Conservation (phyloP, 2,329 filamentous ascomycete genomes). For the Hysterium pulicare region DNA sequence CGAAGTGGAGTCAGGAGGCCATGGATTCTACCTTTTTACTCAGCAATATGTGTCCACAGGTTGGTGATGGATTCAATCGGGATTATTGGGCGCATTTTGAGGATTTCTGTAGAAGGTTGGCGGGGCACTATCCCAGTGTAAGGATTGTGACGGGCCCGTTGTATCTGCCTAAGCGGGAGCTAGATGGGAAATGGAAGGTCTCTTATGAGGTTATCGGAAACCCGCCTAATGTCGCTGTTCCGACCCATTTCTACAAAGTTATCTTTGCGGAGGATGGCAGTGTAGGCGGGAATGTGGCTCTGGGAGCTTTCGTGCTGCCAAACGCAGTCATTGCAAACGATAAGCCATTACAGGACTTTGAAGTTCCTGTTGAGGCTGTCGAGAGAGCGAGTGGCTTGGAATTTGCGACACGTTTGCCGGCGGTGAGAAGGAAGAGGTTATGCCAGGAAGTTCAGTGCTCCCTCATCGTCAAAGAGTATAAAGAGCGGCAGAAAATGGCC, state of each 20-base stretch:
- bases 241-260: conserved; percentile 99
- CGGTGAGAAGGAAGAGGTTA: conserved; percentile 69
- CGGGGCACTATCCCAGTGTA: conserved; percentile 76
- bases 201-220: conserved; percentile 92
- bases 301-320: conserved; percentile 92
- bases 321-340: conserved; percentile 85
- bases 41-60: conserved; percentile 97
- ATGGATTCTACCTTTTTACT: conserved; percentile 96
- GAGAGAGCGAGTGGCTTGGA: conserved; percentile 90
- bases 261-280: conserved; percentile 87
- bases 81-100: conserved; percentile 99
- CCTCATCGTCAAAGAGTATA: conserved; percentile 78
- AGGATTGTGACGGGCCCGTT: conserved; percentile 90
- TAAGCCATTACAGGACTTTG: conserved; percentile 86
- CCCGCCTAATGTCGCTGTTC: conserved; percentile 91
- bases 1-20: conserved; percentile 88
- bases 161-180: conserved; percentile 82
- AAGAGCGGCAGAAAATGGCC: conserved; percentile 57
- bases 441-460: conserved; percentile 85
- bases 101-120: conserved; percentile 88
- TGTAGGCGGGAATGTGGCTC: conserved; percentile 64
- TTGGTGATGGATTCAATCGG: conserved; percentile 95
- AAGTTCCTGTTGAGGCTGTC: conserved; percentile 88
- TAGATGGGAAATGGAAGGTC: conserved; percentile 90
- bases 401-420: conserved; percentile 77